phyloP scores from a whole-genome alignment of 768 basidiomycete species.

The Coprinellus micaceus region DNA sequence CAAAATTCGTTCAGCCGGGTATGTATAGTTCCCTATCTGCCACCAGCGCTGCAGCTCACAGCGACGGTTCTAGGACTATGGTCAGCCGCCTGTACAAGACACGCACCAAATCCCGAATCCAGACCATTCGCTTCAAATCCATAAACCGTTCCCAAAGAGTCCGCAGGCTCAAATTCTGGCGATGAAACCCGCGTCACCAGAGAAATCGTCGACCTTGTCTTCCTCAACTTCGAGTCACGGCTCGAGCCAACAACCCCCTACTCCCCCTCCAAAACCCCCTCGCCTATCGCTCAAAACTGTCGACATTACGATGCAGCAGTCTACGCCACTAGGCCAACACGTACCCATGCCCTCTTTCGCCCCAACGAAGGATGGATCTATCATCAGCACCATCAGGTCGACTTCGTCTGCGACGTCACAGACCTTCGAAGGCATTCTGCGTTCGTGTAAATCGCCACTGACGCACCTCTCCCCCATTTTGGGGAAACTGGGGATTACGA shows the following conservation, averaged over 20 bases:
- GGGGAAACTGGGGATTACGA: conserved; percentile 53
- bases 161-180: background rate
- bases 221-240: background rate
- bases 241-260: background rate
- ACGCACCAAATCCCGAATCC: background rate
- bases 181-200: background rate
- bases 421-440: conserved; percentile 51
- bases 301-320: conserved; percentile 5
- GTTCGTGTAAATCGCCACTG: conserved; percentile 62
- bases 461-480: conserved; percentile 59
- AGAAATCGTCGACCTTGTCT: background rate
- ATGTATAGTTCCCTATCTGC: background rate
- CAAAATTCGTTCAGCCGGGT: background rate
- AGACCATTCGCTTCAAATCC: background rate
- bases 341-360: conserved; percentile 33
- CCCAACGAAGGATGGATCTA: conserved; percentile 37
- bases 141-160: background rate
- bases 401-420: conserved; percentile 11
- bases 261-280: conserved; percentile 8
- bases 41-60: background rate
- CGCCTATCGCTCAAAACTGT: background rate
- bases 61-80: background rate
- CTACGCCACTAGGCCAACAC: conserved; percentile 23
- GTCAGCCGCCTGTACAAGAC: too few relatives aligned
- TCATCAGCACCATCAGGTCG: conserved; percentile 41